Conservation (phyloP, 306 rosid genomes). For the Vigna hirtella region DNA sequence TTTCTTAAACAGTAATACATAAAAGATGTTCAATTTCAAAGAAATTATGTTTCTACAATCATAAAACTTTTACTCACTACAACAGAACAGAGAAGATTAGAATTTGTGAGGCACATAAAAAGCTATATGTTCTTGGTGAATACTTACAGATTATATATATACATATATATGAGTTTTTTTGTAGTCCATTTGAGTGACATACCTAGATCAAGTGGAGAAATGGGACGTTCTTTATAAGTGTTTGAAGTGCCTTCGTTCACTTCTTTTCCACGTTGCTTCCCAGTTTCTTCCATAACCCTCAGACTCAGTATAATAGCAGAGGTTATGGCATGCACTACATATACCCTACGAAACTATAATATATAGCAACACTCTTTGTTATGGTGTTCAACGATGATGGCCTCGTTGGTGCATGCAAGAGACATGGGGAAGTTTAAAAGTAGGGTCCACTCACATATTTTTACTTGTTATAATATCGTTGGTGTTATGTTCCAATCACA, state of each 20-base stretch:
- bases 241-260: constrained; percentile 13
- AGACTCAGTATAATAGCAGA: background rate
- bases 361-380: background rate
- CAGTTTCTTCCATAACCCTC: constrained; percentile 56
- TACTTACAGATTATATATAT: no score
- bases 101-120: no score
- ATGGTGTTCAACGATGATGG: constrained; percentile 7
- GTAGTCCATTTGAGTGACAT: background rate
- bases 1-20: background rate
- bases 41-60: background rate
- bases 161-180: no score
- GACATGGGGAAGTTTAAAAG: background rate
- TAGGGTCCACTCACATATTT: constrained; percentile 14
- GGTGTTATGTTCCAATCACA: no score
- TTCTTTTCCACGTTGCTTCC: constrained; percentile 35
- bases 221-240: constrained; percentile 24
- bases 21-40: background rate
- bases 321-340: background rate
- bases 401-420: constrained; percentile 27
- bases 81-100: no score
- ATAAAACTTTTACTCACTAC: no score
- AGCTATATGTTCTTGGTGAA: no score
- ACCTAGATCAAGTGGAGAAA: constrained; percentile 49
- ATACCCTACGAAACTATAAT: background rate
- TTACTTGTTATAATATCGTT: no score